phyloP scores from a whole-genome alignment of 768 basidiomycete species.

The Lentinus tigrinus region DNA sequence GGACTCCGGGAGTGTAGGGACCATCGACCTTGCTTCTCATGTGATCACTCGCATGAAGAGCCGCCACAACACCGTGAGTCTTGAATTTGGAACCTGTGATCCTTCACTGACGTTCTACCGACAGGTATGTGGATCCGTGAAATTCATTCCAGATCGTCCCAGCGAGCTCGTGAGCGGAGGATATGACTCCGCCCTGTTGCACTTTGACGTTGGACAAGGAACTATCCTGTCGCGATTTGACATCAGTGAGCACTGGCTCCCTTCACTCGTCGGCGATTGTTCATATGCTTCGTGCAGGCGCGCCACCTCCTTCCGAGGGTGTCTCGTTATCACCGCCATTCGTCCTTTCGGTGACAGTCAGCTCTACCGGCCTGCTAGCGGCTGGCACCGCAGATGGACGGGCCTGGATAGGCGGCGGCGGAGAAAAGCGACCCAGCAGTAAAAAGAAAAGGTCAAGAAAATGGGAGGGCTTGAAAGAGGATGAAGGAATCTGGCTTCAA shows the following conservation, averaged over 20 bases:
- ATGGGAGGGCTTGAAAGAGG: constrained; percentile 67
- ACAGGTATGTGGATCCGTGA: constrained; percentile 70
- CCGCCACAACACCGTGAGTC: constrained; percentile 60
- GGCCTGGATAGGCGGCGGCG: constrained; percentile 66
- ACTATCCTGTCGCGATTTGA: constrained; percentile 56
- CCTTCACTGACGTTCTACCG: not conserved
- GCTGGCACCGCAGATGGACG: constrained; percentile 78
- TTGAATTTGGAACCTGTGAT: not conserved
- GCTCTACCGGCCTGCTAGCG: constrained; percentile 57
- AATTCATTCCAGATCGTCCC: constrained; percentile 70
- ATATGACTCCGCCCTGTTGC: constrained; percentile 67
- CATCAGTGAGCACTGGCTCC: constrained; percentile 44
- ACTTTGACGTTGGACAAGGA: constrained; percentile 62
- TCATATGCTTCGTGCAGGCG: constrained; percentile 1
- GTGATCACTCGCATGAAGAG: constrained; percentile 55
- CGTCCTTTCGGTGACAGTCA: constrained; percentile 60
- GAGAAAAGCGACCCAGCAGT: constrained; percentile 44
- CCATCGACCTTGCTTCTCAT: constrained; percentile 55
- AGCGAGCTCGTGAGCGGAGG: constrained; percentile 76
- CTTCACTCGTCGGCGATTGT: not conserved
- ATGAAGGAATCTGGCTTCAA: constrained; percentile 44
- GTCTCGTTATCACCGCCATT: constrained; percentile 75
- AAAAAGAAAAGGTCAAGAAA: constrained; percentile 54
- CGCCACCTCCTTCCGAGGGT: constrained; percentile 42
- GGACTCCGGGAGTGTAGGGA: constrained; percentile 68